phyloP scores from a whole-genome alignment of 441 rosid genomes.

The Populus hybrid region DNA sequence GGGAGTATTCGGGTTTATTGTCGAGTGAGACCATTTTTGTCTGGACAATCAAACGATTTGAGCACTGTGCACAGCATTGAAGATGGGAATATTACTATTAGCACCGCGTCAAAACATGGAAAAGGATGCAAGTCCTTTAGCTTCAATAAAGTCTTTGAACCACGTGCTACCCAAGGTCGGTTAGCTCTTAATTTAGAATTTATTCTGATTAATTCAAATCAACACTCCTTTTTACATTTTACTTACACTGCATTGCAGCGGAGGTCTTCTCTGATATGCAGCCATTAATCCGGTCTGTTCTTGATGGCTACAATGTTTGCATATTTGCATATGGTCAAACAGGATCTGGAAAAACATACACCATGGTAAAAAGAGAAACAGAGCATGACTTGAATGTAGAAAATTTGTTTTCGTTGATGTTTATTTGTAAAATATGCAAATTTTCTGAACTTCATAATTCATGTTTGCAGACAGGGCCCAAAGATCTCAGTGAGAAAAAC shows the following conservation, averaged over 20 bases:
- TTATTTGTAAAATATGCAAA: background rate
- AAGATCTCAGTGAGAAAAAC: constrained; percentile 67
- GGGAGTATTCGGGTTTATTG: constrained; percentile 97
- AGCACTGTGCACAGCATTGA: constrained; percentile 68
- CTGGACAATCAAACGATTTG: constrained; percentile 58
- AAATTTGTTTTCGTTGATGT: background rate
- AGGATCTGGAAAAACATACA: constrained; percentile 86
- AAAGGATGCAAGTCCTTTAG: constrained; percentile 69
- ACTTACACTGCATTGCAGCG: constrained; percentile 47
- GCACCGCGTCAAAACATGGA: constrained; percentile 71
- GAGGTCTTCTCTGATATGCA: constrained; percentile 93
- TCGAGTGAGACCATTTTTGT: constrained; percentile 85
- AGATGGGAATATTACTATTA: constrained; percentile 64
- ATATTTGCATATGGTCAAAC: constrained; percentile 98
- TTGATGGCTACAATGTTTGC: constrained; percentile 92
- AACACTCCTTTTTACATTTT: constrained; percentile 10
- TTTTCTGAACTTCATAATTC: constrained; percentile 9
- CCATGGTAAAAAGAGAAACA: constrained; percentile 60
- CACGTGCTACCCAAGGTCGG: constrained; percentile 88
- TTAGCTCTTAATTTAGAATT: background rate
- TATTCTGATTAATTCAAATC: constrained; percentile 1
- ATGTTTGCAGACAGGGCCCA: constrained; percentile 73
- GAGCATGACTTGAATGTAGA: constrained; percentile 4
- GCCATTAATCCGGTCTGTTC: constrained; percentile 85
- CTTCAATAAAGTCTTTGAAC: constrained; percentile 94